phyloP scores from a whole-genome alignment of 1,284 basidiomycete species.

The Porodaedalea pini region DNA sequence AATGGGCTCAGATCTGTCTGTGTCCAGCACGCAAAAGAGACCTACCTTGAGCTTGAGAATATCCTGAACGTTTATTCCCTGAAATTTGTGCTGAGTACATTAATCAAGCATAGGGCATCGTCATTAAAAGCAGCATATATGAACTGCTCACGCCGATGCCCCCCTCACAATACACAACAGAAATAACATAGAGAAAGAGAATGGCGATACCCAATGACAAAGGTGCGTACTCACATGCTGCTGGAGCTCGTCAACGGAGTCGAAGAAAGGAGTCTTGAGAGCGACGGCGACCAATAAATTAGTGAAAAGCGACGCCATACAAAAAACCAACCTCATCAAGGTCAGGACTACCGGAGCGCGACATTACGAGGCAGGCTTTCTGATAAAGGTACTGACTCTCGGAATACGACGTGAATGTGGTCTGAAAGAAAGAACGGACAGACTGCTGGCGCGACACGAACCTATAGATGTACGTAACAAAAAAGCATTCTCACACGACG shows the following conservation, averaged over 20 bases:
- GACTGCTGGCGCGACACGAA: background rate
- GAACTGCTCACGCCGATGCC: conserved; percentile 1
- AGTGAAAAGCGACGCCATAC: background rate
- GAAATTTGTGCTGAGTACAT: background rate
- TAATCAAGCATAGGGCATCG: background rate
- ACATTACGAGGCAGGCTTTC: conserved; percentile 25
- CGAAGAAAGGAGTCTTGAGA: conserved; percentile 55
- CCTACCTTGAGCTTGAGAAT: conserved; percentile 85
- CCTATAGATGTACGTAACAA: background rate
- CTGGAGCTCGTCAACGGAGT: conserved; percentile 85
- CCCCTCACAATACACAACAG: background rate
- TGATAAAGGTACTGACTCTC: background rate
- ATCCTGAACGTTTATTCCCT: conserved; percentile 95
- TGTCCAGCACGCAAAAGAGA: conserved; percentile 1
- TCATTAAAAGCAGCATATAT: background rate
- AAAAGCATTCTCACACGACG: conserved; percentile 1
- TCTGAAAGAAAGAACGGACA: background rate
- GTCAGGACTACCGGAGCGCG: conserved; percentile 36
- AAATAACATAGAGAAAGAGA: conserved; percentile 13
- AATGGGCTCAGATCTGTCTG: conserved; percentile 7
- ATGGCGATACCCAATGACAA: conserved; percentile 9
- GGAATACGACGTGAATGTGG: background rate
- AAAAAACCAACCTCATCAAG: conserved; percentile 42
- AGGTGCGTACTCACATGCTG: conserved; percentile 60
- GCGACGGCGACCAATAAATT: conserved; percentile 9